Conservation (phyloP, 352 stramenopile species). For the Globisporangium lucens region DNA sequence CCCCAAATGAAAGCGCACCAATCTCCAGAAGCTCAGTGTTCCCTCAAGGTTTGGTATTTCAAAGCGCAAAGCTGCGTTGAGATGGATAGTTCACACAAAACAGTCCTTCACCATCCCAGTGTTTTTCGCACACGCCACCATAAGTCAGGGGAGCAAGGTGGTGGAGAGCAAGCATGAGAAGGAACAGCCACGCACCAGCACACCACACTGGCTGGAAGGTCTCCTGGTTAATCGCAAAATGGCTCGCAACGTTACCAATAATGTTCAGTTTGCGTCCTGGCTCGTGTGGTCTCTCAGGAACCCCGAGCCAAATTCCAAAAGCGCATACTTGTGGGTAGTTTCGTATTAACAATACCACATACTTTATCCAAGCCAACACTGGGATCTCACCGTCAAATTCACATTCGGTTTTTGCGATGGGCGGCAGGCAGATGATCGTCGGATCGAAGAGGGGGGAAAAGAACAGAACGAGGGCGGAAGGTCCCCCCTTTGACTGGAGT, state of each 20-base stretch:
- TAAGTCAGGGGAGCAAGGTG: background rate
- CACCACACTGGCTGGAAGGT: background rate
- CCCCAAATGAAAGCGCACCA: background rate
- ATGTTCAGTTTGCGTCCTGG: background rate
- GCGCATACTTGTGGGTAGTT: background rate
- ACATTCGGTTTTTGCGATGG: background rate
- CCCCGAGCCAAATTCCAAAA: background rate
- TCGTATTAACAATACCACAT: background rate
- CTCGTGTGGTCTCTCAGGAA: background rate
- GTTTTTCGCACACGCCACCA: background rate
- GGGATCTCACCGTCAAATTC: background rate
- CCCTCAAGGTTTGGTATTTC: background rate
- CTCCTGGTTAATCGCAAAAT: background rate
- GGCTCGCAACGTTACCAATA: background rate
- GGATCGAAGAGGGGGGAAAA: background rate
- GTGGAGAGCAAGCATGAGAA: background rate
- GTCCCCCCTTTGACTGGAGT: background rate
- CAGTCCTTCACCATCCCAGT: background rate
- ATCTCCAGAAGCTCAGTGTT: background rate
- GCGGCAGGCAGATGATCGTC: background rate
- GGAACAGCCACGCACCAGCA: background rate
- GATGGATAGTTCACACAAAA: background rate
- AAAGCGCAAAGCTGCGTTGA: background rate
- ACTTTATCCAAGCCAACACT: background rate
- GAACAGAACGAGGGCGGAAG: background rate